These are phyloP conservation scores for Saturnispora serradocipensis DNA, from an alignment of 805 yeast species.

Conservation along the genomic window DNA sequence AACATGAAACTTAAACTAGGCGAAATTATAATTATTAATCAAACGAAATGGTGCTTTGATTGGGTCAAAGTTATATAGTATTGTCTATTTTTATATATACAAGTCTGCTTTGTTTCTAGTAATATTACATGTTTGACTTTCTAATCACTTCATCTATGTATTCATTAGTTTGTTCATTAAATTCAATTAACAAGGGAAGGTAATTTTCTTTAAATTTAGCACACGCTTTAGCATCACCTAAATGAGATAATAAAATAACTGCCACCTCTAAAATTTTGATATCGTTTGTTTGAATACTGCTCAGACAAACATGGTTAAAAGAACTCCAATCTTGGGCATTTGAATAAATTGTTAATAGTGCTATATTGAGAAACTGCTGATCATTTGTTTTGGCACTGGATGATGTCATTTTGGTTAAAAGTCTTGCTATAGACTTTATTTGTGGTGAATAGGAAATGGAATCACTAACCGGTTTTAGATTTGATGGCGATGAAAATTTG, in stretches of 20 bases:
- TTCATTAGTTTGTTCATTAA: constrained; percentile 3
- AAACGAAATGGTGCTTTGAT: constrained; percentile 11
- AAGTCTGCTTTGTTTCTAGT: neutral
- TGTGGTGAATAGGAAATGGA: constrained; percentile 8
- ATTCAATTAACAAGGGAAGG: constrained; percentile 11
- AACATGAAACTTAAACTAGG: constrained; percentile 11
- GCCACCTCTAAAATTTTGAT: constrained; percentile 6
- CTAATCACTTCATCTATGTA: constrained; percentile 2
- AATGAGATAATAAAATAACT: constrained; percentile 9
- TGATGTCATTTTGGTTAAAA: constrained; percentile 1
- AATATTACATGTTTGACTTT: neutral
- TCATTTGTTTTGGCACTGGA: constrained; percentile 2
- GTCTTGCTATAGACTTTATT: constrained; percentile 1
- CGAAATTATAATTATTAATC: constrained; percentile 1
- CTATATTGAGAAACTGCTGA: constrained; percentile 9
- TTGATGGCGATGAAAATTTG: constrained; percentile 15
- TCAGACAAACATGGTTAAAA: constrained; percentile 7
- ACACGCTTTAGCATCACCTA: constrained; percentile 9
- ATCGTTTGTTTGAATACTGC: constrained; percentile 14
- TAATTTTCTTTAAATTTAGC: constrained; percentile 10
- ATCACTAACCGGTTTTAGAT: neutral
- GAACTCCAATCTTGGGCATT: constrained; percentile 13
- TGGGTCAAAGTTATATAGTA: constrained; percentile 13
- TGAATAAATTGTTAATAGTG: constrained; percentile 13
- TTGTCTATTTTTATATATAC: neutral